Base-by-base conservation (phyloP, 2,329 filamentous ascomycete species). In the Botrytis byssoidea region DNA sequence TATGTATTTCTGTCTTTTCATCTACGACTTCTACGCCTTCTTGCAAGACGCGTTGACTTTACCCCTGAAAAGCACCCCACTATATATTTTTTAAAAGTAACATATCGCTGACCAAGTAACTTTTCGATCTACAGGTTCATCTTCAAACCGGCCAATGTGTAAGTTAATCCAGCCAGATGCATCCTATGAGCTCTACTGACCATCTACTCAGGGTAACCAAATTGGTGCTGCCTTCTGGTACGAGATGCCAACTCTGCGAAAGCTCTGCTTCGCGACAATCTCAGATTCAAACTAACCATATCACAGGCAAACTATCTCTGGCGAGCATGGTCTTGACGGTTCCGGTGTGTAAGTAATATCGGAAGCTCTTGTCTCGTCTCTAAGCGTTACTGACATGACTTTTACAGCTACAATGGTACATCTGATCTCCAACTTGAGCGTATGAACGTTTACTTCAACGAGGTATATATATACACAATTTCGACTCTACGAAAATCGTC, bases 91-190 rank as follows among this genome's bases (percentile, higher is more conserved):
- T 74, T 25, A 83, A 79, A 82, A 80, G 82, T 83, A 81, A 67
- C 77, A 81, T 80, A 82, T 82, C 81, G 85, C 90, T 92, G 87
- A 91, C 89, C 82, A 77, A 78, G 74, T 78, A 77, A 83, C 82
- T 85, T 85, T 82, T 82, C 81, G 79, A 71, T 82, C 65, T 74
- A 88, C 83, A 98, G 95, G 95, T 98, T 87, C 96, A 99, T 88
- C 94, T 99, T 82, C 96, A 99, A 89, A 99, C 96, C 90, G 96
- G 96, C 86, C 96, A 99, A 91, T 98, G 96, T 89, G 95, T 98
- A 91, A 87, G 91, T 89, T 73, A 57, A 76, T 72, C 18, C n/a
- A 57, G 59, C 74, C 63, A 57, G 20, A 16, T 48, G 37, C 14
- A n/a, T 40, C 22, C 42, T 46, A 63, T 71, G 64, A 74, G 61